Conservation (phyloP, 2,329 filamentous ascomycete genomes). For the Xylaria sp. region DNA sequence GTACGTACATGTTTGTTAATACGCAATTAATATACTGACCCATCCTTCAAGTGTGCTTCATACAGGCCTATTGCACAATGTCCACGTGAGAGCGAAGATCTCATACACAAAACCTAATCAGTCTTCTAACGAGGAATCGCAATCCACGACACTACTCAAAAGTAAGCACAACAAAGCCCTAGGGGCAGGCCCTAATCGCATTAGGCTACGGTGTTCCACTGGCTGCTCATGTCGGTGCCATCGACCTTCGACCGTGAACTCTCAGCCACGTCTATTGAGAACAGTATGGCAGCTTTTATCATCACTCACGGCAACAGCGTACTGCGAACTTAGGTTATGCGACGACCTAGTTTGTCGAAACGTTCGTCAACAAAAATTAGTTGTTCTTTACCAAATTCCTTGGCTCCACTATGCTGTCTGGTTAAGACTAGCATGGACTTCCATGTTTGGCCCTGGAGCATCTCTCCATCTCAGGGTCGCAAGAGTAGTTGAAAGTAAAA, state of each 20-base stretch:
- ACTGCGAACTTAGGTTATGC: not conserved
- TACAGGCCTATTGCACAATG: not conserved
- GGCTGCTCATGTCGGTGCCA: slow-evolving; percentile 9
- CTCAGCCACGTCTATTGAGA: not conserved
- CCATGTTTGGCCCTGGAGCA: not conserved
- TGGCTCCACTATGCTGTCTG: not conserved
- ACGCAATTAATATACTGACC: not conserved
- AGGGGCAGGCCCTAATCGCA: not conserved
- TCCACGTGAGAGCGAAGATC: not conserved
- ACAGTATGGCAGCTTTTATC: not conserved
- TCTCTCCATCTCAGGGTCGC: slow-evolving; percentile 8
- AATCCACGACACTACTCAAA: not conserved
- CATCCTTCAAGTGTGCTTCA: not conserved
- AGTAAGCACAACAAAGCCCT: not conserved
- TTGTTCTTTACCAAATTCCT: not conserved
- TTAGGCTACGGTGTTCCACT: not conserved
- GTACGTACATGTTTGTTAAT: not conserved
- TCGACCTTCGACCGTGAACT: not conserved
- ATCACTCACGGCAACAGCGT: not conserved
- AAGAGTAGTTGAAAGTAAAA: not conserved
- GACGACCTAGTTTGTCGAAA: slow-evolving; percentile 4
- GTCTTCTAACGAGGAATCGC: not conserved
- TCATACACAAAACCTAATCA: not conserved
- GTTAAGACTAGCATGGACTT: slow-evolving; percentile 3
- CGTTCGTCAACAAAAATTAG: not conserved